Evolutionary conservation across 306 rosid genomes (phyloP).

Genomic region (Cotoneaster glaucophyllus): DNA sequence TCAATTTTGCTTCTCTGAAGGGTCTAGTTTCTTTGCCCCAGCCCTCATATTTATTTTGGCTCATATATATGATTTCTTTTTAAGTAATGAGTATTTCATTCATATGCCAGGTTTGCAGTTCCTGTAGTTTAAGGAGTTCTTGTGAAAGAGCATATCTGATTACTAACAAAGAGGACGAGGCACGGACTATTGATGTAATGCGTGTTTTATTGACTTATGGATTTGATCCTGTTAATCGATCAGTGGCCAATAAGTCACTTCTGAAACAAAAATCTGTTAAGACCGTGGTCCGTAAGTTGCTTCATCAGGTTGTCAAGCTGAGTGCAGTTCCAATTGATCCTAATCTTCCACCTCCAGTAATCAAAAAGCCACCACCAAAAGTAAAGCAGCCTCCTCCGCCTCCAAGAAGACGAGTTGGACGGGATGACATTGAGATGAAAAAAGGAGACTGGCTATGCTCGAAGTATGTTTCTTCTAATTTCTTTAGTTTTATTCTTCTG

Average conservation of each 20-base stretch:
- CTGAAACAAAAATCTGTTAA: constrained; percentile 68
- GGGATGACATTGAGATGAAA: constrained; percentile 96
- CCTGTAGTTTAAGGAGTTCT: constrained; percentile 91
- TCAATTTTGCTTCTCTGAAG: background rate
- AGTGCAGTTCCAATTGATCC: constrained; percentile 95
- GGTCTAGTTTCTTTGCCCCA: background rate
- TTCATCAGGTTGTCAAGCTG: constrained; percentile 90
- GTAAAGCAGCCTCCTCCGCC: constrained; percentile 94
- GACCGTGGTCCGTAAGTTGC: constrained; percentile 79
- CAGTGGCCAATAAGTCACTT: constrained; percentile 52
- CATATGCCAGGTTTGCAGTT: constrained; percentile 86
- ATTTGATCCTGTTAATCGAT: constrained; percentile 69
- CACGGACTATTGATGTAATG: constrained; percentile 79
- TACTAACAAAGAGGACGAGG: constrained; percentile 89
- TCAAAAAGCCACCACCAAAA: constrained; percentile 80
- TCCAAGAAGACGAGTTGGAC: constrained; percentile 80
- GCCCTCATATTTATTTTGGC: background rate
- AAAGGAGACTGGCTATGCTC: constrained; percentile 99
- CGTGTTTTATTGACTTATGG: constrained; percentile 69
- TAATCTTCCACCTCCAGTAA: constrained; percentile 76
- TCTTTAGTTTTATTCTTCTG: constrained; percentile 9
- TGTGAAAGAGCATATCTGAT: constrained; percentile 79
- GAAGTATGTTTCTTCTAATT: constrained; percentile 50
- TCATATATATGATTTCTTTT: background rate
- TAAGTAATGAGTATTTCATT: constrained; percentile 25